phyloP scores from a whole-genome alignment of 345 rosid species.

The Rhizophora mangle region DNA sequence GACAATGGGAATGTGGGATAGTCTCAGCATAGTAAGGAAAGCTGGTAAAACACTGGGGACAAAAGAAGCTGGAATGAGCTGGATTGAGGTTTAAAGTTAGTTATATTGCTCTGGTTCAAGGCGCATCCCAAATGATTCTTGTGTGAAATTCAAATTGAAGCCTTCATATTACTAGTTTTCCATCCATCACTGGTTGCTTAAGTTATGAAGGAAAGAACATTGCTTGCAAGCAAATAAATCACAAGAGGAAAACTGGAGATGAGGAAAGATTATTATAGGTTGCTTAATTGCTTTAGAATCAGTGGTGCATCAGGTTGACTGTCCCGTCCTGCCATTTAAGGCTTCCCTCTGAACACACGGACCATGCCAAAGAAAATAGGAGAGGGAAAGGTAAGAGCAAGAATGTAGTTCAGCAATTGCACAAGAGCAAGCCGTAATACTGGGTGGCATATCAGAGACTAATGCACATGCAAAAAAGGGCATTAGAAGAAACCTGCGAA shows the following conservation, averaged over 20 bases:
- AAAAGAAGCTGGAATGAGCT: constrained; percentile 62
- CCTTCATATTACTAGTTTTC: background rate
- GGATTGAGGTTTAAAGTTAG: constrained; percentile 44
- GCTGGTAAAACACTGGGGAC: constrained; percentile 43
- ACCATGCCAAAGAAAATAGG: background rate
- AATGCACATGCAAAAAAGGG: no score
- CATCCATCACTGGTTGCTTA: background rate
- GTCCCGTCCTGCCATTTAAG: background rate
- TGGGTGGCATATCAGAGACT: no score
- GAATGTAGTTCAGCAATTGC: no score
- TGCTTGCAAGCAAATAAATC: background rate
- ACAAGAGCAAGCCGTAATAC: background rate
- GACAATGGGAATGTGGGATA: constrained; percentile 60
- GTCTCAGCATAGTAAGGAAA: constrained; percentile 51
- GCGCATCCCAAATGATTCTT: background rate
- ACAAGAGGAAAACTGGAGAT: background rate
- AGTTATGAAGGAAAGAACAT: background rate
- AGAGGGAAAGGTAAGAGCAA: background rate
- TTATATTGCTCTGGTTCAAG: background rate
- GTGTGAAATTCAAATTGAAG: background rate
- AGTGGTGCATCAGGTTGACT: background rate
- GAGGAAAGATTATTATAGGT: background rate
- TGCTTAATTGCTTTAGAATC: background rate
- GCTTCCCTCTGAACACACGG: background rate
- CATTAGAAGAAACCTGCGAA: no score